phyloP scores from a whole-genome alignment of 106 monocot genomes.

The Dioscorea dumetorum region DNA sequence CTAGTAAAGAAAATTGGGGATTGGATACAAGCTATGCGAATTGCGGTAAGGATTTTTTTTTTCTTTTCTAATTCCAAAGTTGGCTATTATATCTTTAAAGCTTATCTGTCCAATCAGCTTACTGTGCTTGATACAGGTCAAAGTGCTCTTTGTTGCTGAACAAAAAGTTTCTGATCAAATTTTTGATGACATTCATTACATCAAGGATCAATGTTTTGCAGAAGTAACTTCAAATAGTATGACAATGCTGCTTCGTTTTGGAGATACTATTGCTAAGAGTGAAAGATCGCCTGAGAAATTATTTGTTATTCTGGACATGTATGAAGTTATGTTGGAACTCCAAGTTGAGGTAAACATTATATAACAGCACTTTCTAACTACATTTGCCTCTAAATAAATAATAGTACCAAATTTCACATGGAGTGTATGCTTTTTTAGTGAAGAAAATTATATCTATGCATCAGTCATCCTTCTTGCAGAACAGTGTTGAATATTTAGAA shows the following conservation, averaged over 20 bases:
- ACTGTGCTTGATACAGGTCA: constrained; percentile 55
- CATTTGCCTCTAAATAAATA: too few species aligned
- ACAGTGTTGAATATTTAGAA: too few species aligned
- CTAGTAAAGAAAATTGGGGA: constrained; percentile 85
- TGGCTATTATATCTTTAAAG: not conserved
- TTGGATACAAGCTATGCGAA: constrained; percentile 97
- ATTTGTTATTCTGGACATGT: constrained; percentile 98
- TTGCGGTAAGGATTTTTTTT: constrained; percentile 50
- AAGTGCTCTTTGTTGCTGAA: constrained; percentile 89
- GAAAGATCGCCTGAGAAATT: constrained; percentile 93
- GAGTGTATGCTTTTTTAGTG: too few species aligned
- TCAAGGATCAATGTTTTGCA: constrained; percentile 79
- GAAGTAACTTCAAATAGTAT: constrained; percentile 76
- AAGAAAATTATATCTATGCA: too few species aligned
- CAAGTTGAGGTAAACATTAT: constrained; percentile 57
- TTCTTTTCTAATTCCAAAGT: not conserved
- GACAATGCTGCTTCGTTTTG: constrained; percentile 83
- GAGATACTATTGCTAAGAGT: constrained; percentile 87
- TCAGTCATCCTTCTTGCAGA: too few species aligned
- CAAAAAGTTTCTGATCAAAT: constrained; percentile 84
- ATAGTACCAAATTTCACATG: too few species aligned
- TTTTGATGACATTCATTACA: constrained; percentile 54
- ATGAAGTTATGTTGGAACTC: constrained; percentile 93
- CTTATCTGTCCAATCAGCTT: not conserved
- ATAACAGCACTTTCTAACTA: too few species aligned